Base-by-base conservation (phyloP, 768 basidiomycete species). In the Tephrocybe sp. region DNA sequence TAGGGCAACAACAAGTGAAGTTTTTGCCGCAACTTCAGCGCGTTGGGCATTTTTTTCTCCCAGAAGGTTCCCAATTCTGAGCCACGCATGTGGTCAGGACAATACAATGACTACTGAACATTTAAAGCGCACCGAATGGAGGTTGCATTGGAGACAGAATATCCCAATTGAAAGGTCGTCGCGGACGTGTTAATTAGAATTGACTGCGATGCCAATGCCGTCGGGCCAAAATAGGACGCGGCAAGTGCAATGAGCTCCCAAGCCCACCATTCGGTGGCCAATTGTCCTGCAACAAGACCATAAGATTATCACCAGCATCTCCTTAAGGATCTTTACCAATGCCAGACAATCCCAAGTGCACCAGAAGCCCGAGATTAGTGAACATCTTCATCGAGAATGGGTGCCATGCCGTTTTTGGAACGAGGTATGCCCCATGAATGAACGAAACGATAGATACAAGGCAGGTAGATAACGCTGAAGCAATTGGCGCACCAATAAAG, bases 201-300 rank as follows among this genome's bases (percentile, higher is more conserved):
- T 4, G 42, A 44, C 16, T 45, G 49, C 1, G 25, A 23, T 4
- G 42, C 29, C 3, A 50, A 42, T 12, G 36, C 25, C 4, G 37
- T 44, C n/a, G 49, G 42, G 1, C 49, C 42, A 22, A 50, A 76
- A 68, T 73, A 57, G 47, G 72, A 75, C 2, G 78, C 77, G n/a
- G 71, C 75, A 2, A 80, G 68, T 19, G 82, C 84, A 30, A 88
- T 64, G 9, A 91, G 77, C 68, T 95, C 93, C 94, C 94, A 94
- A 29, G 87, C 84, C 94, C 94, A 97, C 94, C 94, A 98, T 66
- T 95, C 93, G 4, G 82, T 83, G 0, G 89, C 89, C 3, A 80
- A 83, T 65, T 91, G 91, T 2, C 82, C 82, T 77, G 29, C 18
- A 5, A 8, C 13, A 1, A 8, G 25, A n/a, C 29, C 29, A 33